A percentile compares a stretch with the other conserved stretches of the same genome.
Conservation (phyloP, 2,329 filamentous ascomycete genomes). For the Raffaelea albimanens region DNA sequence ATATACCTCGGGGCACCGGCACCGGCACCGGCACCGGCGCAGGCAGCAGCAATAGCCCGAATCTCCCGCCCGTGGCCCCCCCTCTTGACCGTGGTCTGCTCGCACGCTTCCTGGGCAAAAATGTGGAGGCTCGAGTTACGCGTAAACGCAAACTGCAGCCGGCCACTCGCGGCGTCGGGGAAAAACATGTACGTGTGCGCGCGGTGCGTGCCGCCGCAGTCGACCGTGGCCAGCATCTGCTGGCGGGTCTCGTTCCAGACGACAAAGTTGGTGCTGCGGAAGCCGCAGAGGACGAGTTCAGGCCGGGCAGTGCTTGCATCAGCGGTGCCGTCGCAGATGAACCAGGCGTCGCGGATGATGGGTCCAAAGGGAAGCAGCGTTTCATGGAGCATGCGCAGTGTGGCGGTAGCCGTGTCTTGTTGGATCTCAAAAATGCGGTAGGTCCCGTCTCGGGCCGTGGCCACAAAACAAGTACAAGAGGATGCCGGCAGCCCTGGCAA, state of each 20-base stretch:
- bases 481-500: conserved; percentile 13
- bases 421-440: conserved; percentile 52
- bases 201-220: conserved; percentile 79
- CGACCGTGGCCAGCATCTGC: conserved; percentile 59
- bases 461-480: conserved; percentile 44
- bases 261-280: conserved; percentile 69
- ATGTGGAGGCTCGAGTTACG: conserved; percentile 49
- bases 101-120: conserved; percentile 29
- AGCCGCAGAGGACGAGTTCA: conserved; percentile 68
- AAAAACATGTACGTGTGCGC: conserved; percentile 50
- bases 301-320: background rate
- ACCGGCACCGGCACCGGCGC: conserved; percentile 11
- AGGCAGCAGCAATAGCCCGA: conserved; percentile 35
- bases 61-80: conserved; percentile 87
- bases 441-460: conserved; percentile 67
- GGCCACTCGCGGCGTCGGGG: conserved; percentile 17
- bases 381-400: conserved; percentile 48
- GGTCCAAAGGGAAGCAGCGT: conserved; percentile 62
- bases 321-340: conserved; percentile 28
- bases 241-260: conserved; percentile 69
- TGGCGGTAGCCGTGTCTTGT: too few relatives aligned
- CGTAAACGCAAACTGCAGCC: conserved; percentile 60
- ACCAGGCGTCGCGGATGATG: conserved; percentile 64
- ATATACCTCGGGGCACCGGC: conserved; percentile 23
- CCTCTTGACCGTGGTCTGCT: conserved; percentile 42